Evolutionary conservation across 208 protist genomes (phyloP), one percentile per base, ranked within the genome.

Genomic region (Wallacemonas sp.): DNA sequence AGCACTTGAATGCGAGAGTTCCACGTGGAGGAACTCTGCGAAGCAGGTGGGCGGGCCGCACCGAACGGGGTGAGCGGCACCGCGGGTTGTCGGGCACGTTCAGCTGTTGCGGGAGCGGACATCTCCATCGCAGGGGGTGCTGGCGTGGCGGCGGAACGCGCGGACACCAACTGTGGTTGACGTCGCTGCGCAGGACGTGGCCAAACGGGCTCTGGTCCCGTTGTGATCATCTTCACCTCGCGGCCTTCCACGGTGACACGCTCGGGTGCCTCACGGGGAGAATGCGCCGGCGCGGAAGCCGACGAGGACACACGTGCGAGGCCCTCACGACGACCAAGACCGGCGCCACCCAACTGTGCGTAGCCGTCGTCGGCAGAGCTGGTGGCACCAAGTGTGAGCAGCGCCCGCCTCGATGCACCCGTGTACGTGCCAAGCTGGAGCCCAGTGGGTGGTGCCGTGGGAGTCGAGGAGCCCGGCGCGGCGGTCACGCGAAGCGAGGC

Each of bases 31-130:
- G 51, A 39, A 5, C 30, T 22, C 6, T 58, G 17, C 12, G 51
- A 24, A 2, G 15, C 4, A 14, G 26, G 28, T 11, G 9, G 17
- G 11, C 51, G 36, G 4, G 51, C 3, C 17, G 27, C 51, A 5
- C 51, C 51, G 28, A 58, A 58, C 26, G 51, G 51, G 4, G 51
- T 58, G 30, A 58, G 6, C 26, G 51, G 28, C n/a, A n/a, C n/a
- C n/a, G 14, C 14, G 36, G 14, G 6, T 41, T 41, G 36, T 41
- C 36, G 36, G 6, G 9, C 36, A 41, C 36, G 36, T 14, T 41
- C 36, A 17, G 9, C 36, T 41, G 36, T 6, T 41, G 36, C 9
- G 6, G 36, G 36, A 41, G 36, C 36, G 14, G 36, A 6, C 36
- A 41, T 41, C 36, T 6, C 9, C 36, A 14, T 41, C 36, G 9